These are phyloP conservation scores for Pisolithus orientalis DNA, from an alignment of 768 basidiomycete species.

Conservation along the genomic window DNA sequence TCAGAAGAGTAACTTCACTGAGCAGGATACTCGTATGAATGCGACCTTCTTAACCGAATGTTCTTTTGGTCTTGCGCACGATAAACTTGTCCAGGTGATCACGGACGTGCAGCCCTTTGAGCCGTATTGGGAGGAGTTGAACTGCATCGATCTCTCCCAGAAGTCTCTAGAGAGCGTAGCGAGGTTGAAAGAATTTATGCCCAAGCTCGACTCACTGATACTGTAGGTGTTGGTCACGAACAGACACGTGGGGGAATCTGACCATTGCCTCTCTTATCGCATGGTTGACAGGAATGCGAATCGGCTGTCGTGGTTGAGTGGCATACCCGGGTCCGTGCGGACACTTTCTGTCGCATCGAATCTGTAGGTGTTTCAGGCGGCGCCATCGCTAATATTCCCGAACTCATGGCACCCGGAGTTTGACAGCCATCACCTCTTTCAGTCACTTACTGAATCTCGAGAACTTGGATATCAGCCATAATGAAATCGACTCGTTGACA, in stretches of 20 bases:
- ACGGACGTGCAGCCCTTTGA: slow-evolving; percentile 94
- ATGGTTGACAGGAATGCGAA: slow-evolving; percentile 54
- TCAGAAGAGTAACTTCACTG: slow-evolving; percentile 32
- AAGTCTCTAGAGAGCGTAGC: slow-evolving; percentile 61
- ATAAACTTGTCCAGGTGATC: slow-evolving; percentile 84
- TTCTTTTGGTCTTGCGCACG: slow-evolving; percentile 92
- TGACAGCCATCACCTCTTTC: slow-evolving; percentile 85
- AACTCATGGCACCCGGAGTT: slow-evolving; percentile 35
- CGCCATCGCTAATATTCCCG: slow-evolving; percentile 6
- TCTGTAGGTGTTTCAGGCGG: slow-evolving; percentile 35
- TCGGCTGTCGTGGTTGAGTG: slow-evolving; percentile 74
- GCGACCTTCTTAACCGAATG: slow-evolving; percentile 90
- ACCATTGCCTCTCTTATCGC: slow-evolving; percentile 13
- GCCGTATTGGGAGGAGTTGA: slow-evolving; percentile 86
- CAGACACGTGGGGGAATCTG: slow-evolving; percentile 1
- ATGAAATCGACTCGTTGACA: slow-evolving; percentile 80
- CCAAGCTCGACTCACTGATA: slow-evolving; percentile 64
- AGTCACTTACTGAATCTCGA: slow-evolving; percentile 82
- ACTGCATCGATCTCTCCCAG: slow-evolving; percentile 60
- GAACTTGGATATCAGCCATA: slow-evolving; percentile 84
- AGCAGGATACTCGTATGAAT: slow-evolving; percentile 31
- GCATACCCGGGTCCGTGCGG: slow-evolving; percentile 64
- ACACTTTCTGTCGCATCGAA: slow-evolving; percentile 76
- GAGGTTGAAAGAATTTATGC: slow-evolving; percentile 84
- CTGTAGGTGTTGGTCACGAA: slow-evolving; percentile 48